Evolutionary conservation across 2,329 filamentous ascomycete species (phyloP).

Genomic region (Endocalyx cinctus): DNA sequence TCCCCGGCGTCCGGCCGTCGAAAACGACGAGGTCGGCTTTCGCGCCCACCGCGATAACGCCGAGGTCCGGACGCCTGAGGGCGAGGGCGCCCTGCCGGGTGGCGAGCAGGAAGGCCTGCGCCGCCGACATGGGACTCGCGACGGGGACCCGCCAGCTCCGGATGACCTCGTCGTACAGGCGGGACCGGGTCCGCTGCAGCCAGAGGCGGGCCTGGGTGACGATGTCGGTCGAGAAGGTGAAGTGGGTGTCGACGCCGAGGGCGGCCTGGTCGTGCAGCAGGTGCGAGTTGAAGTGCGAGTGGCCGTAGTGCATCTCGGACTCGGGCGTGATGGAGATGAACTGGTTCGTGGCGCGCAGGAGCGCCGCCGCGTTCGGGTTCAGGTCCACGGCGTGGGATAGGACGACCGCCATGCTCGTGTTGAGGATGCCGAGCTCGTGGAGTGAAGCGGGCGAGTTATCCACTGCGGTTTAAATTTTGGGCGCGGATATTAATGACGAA

Average conservation of each 20-base stretch:
- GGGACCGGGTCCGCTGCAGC: constrained; percentile 42
- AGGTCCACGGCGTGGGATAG: constrained; percentile 48
- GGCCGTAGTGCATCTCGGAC: constrained; percentile 56
- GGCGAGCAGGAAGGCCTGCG: constrained; percentile 51
- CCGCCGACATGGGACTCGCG: constrained; percentile 46
- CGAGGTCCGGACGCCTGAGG: constrained; percentile 46
- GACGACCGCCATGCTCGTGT: constrained; percentile 42
- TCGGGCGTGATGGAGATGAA: constrained; percentile 55
- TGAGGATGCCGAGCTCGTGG: constrained; percentile 33
- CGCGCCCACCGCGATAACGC: constrained; percentile 42
- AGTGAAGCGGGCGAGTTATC: constrained; percentile 36
- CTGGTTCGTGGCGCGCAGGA: constrained; percentile 45
- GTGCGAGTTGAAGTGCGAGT: constrained; percentile 39
- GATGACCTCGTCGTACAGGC: constrained; percentile 34
- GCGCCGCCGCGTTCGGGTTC: constrained; percentile 30
- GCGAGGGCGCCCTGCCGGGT: constrained; percentile 49
- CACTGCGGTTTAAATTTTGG: too few species aligned
- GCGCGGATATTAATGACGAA: too few species aligned
- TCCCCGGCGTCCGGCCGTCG: constrained; percentile 41
- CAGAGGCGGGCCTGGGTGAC: constrained; percentile 50
- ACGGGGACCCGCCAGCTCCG: constrained; percentile 36
- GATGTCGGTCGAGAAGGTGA: constrained; percentile 47
- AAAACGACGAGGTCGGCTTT: constrained; percentile 53
- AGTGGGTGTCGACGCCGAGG: constrained; percentile 51
- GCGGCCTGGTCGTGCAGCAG: constrained; percentile 45